Conservation (phyloP, 2,329 filamentous ascomycete genomes). For the Penicillium sp. region DNA sequence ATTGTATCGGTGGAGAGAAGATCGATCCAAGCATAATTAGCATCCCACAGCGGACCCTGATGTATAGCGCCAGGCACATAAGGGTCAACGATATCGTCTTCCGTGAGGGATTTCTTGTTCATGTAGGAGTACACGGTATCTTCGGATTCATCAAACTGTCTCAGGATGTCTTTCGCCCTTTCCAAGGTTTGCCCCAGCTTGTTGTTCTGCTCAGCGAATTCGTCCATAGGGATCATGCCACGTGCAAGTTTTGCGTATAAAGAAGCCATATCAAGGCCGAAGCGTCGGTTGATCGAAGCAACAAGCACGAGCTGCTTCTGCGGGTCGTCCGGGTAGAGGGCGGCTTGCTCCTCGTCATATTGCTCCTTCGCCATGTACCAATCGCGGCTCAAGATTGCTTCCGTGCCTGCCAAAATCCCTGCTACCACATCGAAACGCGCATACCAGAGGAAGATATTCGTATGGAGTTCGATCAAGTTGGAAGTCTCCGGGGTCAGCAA, state of each 20-base stretch:
- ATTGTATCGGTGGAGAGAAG: slow-evolving; percentile 77
- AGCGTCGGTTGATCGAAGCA: slow-evolving; percentile 64
- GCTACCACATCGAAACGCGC: slow-evolving; percentile 82
- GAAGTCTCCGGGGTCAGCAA: slow-evolving; percentile 75
- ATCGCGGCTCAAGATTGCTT: slow-evolving; percentile 68
- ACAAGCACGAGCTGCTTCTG: slow-evolving; percentile 66
- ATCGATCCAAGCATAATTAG: slow-evolving; percentile 73
- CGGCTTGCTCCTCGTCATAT: slow-evolving; percentile 60
- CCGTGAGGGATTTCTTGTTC: slow-evolving; percentile 50
- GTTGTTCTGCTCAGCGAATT: slow-evolving; percentile 63
- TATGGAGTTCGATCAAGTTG: slow-evolving; percentile 66
- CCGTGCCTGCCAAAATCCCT: slow-evolving; percentile 76
- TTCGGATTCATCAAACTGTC: slow-evolving; percentile 61
- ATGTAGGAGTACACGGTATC: slow-evolving; percentile 65
- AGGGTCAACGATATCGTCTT: slow-evolving; percentile 70
- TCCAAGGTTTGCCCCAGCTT: slow-evolving; percentile 48
- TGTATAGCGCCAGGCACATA: slow-evolving; percentile 69
- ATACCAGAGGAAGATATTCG: slow-evolving; percentile 84
- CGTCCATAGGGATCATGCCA: slow-evolving; percentile 61
- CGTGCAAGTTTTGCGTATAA: slow-evolving; percentile 69
- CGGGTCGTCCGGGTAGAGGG: slow-evolving; percentile 61
- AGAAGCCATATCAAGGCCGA: slow-evolving; percentile 76
- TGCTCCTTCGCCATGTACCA: slow-evolving; percentile 71
- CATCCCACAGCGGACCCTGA: slow-evolving; percentile 66
- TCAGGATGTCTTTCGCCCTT: slow-evolving; percentile 51